These are phyloP conservation scores for Cucurbita argyrosperma DNA, from an alignment of 306 rosid species.

Conservation along the genomic window DNA sequence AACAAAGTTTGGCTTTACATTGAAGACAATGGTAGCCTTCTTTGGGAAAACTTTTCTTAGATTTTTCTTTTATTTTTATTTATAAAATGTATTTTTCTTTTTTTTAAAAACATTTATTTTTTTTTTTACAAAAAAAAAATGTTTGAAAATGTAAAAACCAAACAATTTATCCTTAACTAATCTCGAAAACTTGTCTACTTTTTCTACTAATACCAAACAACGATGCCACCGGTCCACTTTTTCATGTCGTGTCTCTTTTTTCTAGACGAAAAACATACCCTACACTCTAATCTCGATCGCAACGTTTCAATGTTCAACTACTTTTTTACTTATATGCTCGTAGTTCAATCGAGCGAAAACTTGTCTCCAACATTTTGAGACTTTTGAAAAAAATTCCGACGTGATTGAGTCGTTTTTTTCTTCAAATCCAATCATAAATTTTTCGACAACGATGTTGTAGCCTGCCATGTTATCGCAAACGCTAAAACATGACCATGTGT, in stretches of 20 bases:
- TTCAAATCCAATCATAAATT: neutral
- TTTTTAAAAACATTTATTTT: neutral
- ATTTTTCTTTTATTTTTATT: neutral
- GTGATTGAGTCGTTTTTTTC: neutral
- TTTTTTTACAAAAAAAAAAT: neutral
- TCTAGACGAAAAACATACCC: neutral
- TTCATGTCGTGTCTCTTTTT: neutral
- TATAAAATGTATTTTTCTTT: neutral
- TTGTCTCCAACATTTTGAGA: neutral
- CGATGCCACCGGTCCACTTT: neutral
- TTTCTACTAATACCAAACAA: neutral
- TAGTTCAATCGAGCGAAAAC: neutral
- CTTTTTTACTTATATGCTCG: neutral
- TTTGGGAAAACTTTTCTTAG: neutral
- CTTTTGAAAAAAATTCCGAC: neutral
- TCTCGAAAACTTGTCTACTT: neutral
- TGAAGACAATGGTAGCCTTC: conserved; percentile 2
- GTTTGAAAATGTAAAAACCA: neutral
- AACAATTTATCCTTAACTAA: neutral
- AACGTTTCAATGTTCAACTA: neutral
- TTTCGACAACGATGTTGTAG: neutral
- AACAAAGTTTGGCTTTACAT: neutral
- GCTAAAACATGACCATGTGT: neutral
- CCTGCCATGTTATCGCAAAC: neutral
- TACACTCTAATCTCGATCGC: neutral